Evolutionary conservation across 192 early-diverging fungal genomes (phyloP).

Genomic region (Backusella circina): DNA sequence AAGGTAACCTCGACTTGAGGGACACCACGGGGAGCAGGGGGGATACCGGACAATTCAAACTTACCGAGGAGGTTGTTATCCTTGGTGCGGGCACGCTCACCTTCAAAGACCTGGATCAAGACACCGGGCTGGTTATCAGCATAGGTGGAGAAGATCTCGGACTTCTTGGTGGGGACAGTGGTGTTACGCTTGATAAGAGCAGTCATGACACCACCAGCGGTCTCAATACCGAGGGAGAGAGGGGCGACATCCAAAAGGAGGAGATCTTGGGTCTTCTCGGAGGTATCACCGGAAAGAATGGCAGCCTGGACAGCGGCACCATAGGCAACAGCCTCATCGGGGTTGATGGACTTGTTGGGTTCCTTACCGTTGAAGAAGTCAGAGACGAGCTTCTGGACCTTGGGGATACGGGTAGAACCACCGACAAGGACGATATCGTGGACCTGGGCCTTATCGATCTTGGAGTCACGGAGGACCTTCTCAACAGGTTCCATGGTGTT

Average conservation of each 20-base stretch:
- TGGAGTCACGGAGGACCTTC: conserved; percentile 95
- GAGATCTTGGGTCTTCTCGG: conserved; percentile 95
- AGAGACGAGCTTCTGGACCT: conserved; percentile 97
- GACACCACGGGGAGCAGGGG: conserved; percentile 92
- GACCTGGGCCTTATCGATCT: conserved; percentile 91
- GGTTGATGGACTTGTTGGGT: conserved; percentile 99
- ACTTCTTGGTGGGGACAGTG: conserved; percentile 97
- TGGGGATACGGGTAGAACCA: conserved; percentile 99
- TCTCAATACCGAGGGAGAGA: conserved; percentile 97
- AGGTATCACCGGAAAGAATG: conserved; percentile 93
- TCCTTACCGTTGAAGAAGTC: conserved; percentile 99
- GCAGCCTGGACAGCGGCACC: conserved; percentile 98
- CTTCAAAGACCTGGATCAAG: conserved; percentile 96
- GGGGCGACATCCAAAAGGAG: conserved; percentile 95
- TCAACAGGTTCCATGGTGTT: conserved; percentile 95
- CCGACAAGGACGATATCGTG: conserved; percentile 98
- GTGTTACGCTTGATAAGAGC: conserved; percentile 97
- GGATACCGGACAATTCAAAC: conserved; percentile 95
- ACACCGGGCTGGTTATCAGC: conserved; percentile 98
- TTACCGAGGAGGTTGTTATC: conserved; percentile 98
- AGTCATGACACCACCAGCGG: conserved; percentile 98
- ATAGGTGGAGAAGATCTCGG: conserved; percentile 97
- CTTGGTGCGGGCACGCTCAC: conserved; percentile 97
- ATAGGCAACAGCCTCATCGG: conserved; percentile 98
- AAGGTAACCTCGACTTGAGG: conserved; percentile 99